A percentile compares a stretch with the other conserved stretches of the same genome.
Conservation (phyloP, 495 filamentous ascomycete species). For the Sabuloglossum arenarium region DNA sequence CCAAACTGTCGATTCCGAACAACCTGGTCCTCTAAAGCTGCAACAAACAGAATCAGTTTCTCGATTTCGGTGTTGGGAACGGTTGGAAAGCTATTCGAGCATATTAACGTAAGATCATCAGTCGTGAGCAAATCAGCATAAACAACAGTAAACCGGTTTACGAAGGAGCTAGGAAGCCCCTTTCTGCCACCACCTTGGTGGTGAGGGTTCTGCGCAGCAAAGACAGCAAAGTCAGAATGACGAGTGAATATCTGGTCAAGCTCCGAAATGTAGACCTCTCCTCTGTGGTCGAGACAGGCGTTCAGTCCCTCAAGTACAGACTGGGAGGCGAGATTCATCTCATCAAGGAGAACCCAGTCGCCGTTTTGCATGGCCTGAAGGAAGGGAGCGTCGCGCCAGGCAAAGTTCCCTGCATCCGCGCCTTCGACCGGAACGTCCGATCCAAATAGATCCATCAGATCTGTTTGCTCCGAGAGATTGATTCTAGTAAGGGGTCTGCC, state of each 20-base stretch:
- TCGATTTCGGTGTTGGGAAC: slow-evolving; percentile 32
- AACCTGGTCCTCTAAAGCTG: slow-evolving; percentile 48
- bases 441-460: slow-evolving; percentile 91
- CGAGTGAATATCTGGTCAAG: slow-evolving; percentile 80
- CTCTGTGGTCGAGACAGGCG: slow-evolving; percentile 90
- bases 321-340: slow-evolving; percentile 97
- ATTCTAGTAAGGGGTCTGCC: slow-evolving; percentile 73
- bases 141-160: slow-evolving; percentile 94
- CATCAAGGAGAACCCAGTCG: slow-evolving; percentile 89
- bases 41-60: slow-evolving; percentile 62
- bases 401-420: slow-evolving; percentile 65
- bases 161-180: slow-evolving; percentile 85
- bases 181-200: slow-evolving; percentile 93
- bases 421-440: slow-evolving; percentile 92
- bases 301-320: slow-evolving; percentile 94
- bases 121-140: slow-evolving; percentile 77
- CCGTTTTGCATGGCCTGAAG: slow-evolving; percentile 88
- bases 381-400: slow-evolving; percentile 91
- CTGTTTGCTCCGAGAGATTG: slow-evolving; percentile 94
- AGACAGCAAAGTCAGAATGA: slow-evolving; percentile 75
- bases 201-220: slow-evolving; percentile 95
- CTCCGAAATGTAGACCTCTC: slow-evolving; percentile 87
- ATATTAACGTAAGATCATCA: slow-evolving; percentile 65
- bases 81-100: slow-evolving; percentile 47
- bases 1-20: slow-evolving; percentile 45